Base-by-base conservation (phyloP, 345 rosid species). In the Pseudoturritis turrita region DNA sequence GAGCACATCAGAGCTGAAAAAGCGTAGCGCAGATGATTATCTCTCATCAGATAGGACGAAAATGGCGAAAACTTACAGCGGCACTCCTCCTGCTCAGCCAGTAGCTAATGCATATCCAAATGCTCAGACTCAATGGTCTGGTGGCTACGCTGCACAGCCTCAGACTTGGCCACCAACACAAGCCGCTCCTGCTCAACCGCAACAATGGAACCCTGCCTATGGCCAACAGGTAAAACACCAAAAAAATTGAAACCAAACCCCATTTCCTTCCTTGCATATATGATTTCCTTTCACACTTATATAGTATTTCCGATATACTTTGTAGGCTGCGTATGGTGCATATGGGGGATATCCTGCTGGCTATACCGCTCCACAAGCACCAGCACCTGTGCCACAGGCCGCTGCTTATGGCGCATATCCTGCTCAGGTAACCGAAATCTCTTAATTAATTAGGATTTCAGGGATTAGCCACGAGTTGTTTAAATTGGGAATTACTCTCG, bases 161-260 rank as follows among this genome's bases (percentile, higher is more conserved):
- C 98, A 92, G 81, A 71, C 88, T 75, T 96, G 98, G 98, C 98
- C 97, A 5, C 84, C 82, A 11, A 71, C 72, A 55, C 83, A 91
- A 4, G 92, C 85, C 47, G 82, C 88, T 67, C 96, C 85, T 66
- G 66, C 71, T 29, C 96, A 87, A 67, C 93, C 76, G 4, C 96
- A 88, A 56, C 93, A 84, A 35, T 89, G 92, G 90, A 78, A 85
- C 70, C 88, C 96, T 12, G 87, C 83, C 60, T 95, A 89, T 84
- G 77, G 84, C 65, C 98, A 95, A 69, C 97, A 84, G 81, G 94
- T 86, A 60, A n/a, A 13, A 17, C 3, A 55, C 28, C 40, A 28
- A 46, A 2, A n/a, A 33, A 22, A 25, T 4, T 40, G 5, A 51
- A 59, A 12, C 31, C 37, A 40, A 44, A 29, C 33, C 29, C 26